Conservation (phyloP, 805 yeast genomes). For the Metschnikowia similis region DNA sequence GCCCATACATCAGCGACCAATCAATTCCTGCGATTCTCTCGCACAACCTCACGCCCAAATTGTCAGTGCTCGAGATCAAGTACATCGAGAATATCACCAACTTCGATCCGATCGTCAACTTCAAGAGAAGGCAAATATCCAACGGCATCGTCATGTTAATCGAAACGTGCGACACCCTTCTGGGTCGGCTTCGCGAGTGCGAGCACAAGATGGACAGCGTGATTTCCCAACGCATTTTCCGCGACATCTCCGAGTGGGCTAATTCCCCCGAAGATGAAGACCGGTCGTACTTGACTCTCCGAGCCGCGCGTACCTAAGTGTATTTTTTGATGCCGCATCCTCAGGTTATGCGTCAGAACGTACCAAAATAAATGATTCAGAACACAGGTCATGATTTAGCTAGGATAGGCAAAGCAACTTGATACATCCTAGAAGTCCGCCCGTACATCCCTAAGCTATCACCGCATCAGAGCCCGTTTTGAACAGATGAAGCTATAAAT, state of each 20-base stretch:
- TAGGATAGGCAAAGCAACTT: no score
- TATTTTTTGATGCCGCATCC: no score
- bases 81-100: constrained; percentile 54
- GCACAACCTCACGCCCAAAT: constrained; percentile 32
- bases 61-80: constrained; percentile 75
- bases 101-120: constrained; percentile 62
- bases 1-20: constrained; percentile 54
- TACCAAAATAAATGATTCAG: no score
- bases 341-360: no score
- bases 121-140: constrained; percentile 50
- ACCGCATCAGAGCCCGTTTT: no score
- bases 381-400: no score
- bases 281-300: constrained; percentile 13
- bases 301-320: background rate
- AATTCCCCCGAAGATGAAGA: constrained; percentile 46
- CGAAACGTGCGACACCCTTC: constrained; percentile 74
- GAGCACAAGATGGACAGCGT: constrained; percentile 55
- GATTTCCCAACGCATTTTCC: constrained; percentile 52
- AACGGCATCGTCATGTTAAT: constrained; percentile 52
- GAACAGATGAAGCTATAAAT: no score
- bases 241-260: constrained; percentile 64
- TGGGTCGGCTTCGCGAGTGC: constrained; percentile 53
- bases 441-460: no score
- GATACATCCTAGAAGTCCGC: no score
- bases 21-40: constrained; percentile 48